Evolutionary conservation across 768 basidiomycete genomes (phyloP), one percentile per base, ranked within the genome.

Genomic region (Dictyophora rubrovolvata): DNA sequence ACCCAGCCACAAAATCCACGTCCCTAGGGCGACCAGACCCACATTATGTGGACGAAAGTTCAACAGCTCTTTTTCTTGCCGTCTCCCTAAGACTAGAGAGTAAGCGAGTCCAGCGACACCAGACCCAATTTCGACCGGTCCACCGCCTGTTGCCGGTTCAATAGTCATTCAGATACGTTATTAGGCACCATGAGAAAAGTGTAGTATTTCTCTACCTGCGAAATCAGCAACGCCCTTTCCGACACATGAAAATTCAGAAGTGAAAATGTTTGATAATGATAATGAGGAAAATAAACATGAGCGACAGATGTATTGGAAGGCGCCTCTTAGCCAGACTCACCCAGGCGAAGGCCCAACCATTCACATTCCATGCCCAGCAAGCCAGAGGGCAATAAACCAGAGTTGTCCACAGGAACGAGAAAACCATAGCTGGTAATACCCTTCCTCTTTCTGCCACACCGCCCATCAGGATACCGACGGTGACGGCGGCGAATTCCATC

Each of bases 1-100:
- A 22, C 90, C 89, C 68, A 93, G 87, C 88, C 87, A 92, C 56
- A 92, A 82, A 63, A 93, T 79, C 64, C 84, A 87, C 9, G 88
- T 93, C 63, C 92, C 91, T 57, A 93, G 78, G 63, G 80, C 81
- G 65, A 93, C 87, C 69, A 88, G 74, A 34, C 87, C 83, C 20
- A 92, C 89, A 69, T 92, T 91, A 72, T 94, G 89, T 8, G 92
- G 91, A 61, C 89, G 80, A 74, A 92, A 93, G 69, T 87, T 87
- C 61, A 82, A 68, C 9, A 88, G 70, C 64, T 89, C 85, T 49
- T 78, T 79, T 63, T 87, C 84, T 62, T 83, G 77, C 60, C 93
- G 80, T 53, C 84, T 83, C 18, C 93, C 93, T 60, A 97, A 81
- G 61, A 90, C 85, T 82, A 90, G 84, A 12, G 92, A 82, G 71